Evolutionary conservation across 2,329 filamentous ascomycete genomes (phyloP), one percentile per base, ranked within the genome.

Genomic region (Xylariaceae sp.): DNA sequence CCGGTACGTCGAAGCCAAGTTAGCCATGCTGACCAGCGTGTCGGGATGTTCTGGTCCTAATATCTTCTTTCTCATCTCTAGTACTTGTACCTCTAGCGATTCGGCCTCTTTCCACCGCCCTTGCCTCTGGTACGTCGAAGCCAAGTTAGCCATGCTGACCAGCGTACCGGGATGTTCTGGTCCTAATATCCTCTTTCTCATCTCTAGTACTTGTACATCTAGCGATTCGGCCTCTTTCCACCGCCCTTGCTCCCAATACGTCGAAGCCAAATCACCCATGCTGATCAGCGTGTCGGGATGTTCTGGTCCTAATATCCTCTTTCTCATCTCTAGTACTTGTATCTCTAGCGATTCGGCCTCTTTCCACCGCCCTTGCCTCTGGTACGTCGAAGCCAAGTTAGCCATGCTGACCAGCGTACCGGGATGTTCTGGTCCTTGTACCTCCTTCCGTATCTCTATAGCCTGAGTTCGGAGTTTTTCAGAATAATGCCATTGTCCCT

Each of bases 11-110:
- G 3, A 20, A 6, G 36, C 36, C 15, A 49, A 15, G 27, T 49
- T 35, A 9, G 1, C 6, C n/a, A 49, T 41, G 27, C 20, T 41
- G 0, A 1, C 6, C 11, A 41, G 15, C 6, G 27, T 41, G 20
- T 41, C 10, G 1, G 13, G 15, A 20, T 49, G 20, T 3, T 33
- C 6, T 7, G n/a, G 27, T 6, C 36, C 36, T 3, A 41, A 10
- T 5, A 11, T 6, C 3, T 8, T 6, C 21, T 13, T 15, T 15
- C 18, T 20, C 0, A 6, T 47, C 48, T 63, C 57, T 20, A 66
- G 3, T 7, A 57, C 57, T 13, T 53, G 35, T 20, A 37, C 40
- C 11, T 53, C 6, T 26, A 60, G 10, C 20, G 10, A 20, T 27
- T 42, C 16, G 11, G 46, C 36, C n/a, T 49, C 15, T 1, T 49